A percentile compares a stretch with the other conserved stretches of the same genome.
Conservation (phyloP, 441 rosid genomes). For the Brassica hybrid region DNA sequence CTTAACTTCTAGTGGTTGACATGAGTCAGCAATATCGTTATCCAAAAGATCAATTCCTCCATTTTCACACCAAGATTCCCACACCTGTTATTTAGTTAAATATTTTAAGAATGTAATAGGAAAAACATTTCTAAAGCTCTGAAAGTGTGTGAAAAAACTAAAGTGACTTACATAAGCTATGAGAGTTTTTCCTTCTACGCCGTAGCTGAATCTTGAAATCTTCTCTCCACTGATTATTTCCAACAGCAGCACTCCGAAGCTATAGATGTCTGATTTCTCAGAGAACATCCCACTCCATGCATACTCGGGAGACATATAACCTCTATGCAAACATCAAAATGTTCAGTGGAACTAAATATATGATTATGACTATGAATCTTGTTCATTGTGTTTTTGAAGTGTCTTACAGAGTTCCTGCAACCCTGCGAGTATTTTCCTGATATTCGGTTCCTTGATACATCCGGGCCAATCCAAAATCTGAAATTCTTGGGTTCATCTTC, state of each 20-base stretch:
- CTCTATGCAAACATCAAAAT: neutral
- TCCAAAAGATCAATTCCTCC: conserved; percentile 21
- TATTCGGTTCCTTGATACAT: conserved; percentile 38
- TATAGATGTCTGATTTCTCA: conserved; percentile 57
- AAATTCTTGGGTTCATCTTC: conserved; percentile 35
- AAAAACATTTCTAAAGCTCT: neutral
- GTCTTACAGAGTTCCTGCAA: conserved; percentile 39
- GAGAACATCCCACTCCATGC: conserved; percentile 40
- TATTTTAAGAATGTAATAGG: neutral
- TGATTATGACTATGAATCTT: neutral
- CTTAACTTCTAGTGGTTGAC: neutral
- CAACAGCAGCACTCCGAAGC: conserved; percentile 36
- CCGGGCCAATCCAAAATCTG: conserved; percentile 41
- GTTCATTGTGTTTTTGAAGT: neutral
- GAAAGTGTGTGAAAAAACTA: too few relatives aligned
- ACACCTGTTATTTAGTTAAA: neutral
- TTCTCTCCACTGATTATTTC: conserved; percentile 10
- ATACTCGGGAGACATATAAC: conserved; percentile 31
- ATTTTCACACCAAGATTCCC: conserved; percentile 28
- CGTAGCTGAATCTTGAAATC: conserved; percentile 44
- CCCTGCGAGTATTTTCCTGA: conserved; percentile 38
- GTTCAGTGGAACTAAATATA: too few relatives aligned
- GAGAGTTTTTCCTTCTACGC: conserved; percentile 38
- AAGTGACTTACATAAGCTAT: conserved; percentile 47
- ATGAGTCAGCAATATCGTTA: neutral